These are phyloP conservation scores for Allantophomopsis cytisporea DNA, from an alignment of 2,329 filamentous ascomycete genomes.

Conservation along the genomic window DNA sequence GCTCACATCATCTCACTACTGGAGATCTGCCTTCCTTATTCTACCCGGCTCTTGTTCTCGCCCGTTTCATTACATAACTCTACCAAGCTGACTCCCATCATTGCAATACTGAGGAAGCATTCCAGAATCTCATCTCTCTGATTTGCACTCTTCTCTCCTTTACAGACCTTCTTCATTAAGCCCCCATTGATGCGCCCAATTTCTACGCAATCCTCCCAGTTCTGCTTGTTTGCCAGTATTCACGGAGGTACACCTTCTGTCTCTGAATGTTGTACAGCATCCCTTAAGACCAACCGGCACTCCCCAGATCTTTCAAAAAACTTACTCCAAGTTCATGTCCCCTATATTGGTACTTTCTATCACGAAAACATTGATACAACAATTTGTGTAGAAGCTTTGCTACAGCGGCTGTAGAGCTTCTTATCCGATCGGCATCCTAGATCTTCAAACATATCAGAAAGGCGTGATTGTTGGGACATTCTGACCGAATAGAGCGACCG, in stretches of 20 bases:
- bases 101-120: constrained; percentile 86
- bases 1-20: constrained; percentile 62
- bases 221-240: constrained; percentile 94
- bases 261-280: constrained; percentile 75
- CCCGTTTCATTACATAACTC: constrained; percentile 98
- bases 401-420: constrained; percentile 78
- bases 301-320: constrained; percentile 59
- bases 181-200: constrained; percentile 96
- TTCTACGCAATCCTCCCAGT: constrained; percentile 93
- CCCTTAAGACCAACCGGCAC: constrained; percentile 79
- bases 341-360: constrained; percentile 92
- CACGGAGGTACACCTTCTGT: constrained; percentile 85
- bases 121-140: constrained; percentile 75
- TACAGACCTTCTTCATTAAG: constrained; percentile 86
- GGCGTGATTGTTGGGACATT: constrained; percentile 81
- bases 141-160: constrained; percentile 84
- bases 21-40: constrained; percentile 90
- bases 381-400: constrained; percentile 90
- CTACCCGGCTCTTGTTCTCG: constrained; percentile 84
- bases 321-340: constrained; percentile 40
- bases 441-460: constrained; percentile 92
- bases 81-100: constrained; percentile 74
- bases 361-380: constrained; percentile 95
- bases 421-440: constrained; percentile 95
- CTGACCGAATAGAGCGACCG: constrained; percentile 92